These are phyloP conservation scores for Xylaria sp. DNA, from an alignment of 2,329 filamentous ascomycete species.

Conservation along the genomic window DNA sequence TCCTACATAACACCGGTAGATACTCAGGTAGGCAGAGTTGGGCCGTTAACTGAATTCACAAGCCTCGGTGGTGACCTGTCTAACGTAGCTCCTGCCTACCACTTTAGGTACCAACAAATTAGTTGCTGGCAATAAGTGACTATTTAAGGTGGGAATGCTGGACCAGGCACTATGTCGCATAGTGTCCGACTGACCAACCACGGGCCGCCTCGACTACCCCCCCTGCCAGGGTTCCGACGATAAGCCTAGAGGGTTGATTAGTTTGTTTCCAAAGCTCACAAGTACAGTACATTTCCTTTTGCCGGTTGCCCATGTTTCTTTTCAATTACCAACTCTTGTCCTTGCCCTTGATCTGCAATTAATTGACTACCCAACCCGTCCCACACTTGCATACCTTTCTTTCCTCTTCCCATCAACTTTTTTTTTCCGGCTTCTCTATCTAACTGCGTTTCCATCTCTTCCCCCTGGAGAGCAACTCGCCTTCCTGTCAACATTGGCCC, in stretches of 20 bases:
- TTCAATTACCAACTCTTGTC: slow-evolving; percentile 37
- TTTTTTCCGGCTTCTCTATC: background rate
- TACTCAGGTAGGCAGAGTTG: background rate
- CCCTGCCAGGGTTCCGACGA: slow-evolving; percentile 38
- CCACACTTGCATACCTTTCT: slow-evolving; percentile 32
- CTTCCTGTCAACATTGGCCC: slow-evolving; percentile 5
- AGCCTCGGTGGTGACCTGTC: slow-evolving; percentile 4
- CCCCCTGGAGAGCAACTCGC: slow-evolving; percentile 7
- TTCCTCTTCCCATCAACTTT: slow-evolving; percentile 33
- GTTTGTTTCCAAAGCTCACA: slow-evolving; percentile 25
- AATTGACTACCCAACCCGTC: slow-evolving; percentile 38
- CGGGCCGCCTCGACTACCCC: slow-evolving; percentile 18
- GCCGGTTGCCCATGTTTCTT: slow-evolving; percentile 36
- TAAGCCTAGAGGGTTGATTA: slow-evolving; percentile 38
- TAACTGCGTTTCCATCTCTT: slow-evolving; percentile 15
- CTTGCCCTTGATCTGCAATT: slow-evolving; percentile 35
- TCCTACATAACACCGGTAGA: background rate
- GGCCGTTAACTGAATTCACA: background rate
- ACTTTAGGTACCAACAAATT: slow-evolving; percentile 4
- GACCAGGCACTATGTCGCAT: slow-evolving; percentile 24
- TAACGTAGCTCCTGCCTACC: slow-evolving; percentile 8
- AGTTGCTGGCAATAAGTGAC: slow-evolving; percentile 12
- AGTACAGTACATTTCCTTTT: slow-evolving; percentile 33
- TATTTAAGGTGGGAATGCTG: slow-evolving; percentile 13
- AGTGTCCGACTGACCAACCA: slow-evolving; percentile 25